Evolutionary conservation across 169 alveolate genomes (phyloP).

Genomic region (Cryptosporidium ubiquitum): DNA sequence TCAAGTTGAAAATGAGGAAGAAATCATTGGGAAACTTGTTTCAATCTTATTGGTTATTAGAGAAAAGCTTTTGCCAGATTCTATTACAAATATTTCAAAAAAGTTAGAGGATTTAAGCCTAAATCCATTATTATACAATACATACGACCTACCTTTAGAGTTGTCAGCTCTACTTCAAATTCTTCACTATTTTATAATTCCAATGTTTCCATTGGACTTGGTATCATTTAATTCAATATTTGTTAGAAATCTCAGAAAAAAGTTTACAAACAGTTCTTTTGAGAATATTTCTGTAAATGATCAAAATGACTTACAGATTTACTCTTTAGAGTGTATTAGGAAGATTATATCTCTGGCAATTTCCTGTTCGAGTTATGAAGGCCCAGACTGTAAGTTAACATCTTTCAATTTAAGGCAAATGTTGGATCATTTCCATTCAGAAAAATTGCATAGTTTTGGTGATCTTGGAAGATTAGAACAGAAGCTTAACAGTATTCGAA

Average conservation of each 20-base stretch:
- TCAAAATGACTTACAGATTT: neutral
- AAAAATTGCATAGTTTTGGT: neutral
- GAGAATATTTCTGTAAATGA: conserved; percentile 6
- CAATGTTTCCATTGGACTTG: conserved; percentile 20
- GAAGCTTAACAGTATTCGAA: conserved; percentile 5
- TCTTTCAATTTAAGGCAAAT: conserved; percentile 13
- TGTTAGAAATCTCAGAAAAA: conserved; percentile 22
- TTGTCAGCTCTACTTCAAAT: neutral
- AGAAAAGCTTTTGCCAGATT: conserved; percentile 25
- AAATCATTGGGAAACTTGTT: neutral
- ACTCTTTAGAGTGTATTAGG: neutral
- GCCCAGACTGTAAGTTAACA: conserved; percentile 48
- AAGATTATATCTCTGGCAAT: conserved; percentile 23
- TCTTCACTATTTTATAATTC: conserved; percentile 15
- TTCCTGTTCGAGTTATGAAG: conserved; percentile 55
- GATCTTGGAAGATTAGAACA: neutral
- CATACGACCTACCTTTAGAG: neutral
- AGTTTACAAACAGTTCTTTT: conserved; percentile 27
- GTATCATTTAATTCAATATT: conserved; percentile 15
- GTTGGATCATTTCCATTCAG: neutral
- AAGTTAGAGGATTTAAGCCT: conserved; percentile 1
- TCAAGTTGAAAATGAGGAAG: neutral
- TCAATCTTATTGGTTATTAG: conserved; percentile 5
- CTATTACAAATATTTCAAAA: conserved; percentile 3
- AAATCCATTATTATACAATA: neutral